Base-by-base conservation (phyloP, 139 green algal species). In the Chlamydomonas asymmetrica region DNA sequence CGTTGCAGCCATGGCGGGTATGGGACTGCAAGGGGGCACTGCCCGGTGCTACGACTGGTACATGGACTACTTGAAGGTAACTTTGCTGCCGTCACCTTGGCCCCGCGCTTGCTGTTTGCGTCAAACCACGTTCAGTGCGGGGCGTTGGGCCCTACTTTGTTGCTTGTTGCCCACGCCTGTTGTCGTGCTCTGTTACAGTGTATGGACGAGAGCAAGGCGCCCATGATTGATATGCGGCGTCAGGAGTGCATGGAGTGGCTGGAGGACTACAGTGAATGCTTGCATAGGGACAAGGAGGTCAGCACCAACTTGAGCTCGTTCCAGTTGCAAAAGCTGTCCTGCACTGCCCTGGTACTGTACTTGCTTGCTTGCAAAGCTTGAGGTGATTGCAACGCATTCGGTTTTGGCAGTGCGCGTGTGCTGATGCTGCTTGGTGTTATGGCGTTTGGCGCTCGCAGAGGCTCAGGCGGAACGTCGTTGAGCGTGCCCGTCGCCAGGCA, bases 201-300 rank as follows among this genome's bases (percentile, higher is more conserved):
- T 63, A 66, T 87, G 76, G 81, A 87, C 25, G 81, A 87, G 63
- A 77, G 73, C 57, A 87, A 82, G 69, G 76, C 62, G 22, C 76
- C 76, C 48, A 87, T 80, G 45, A 73, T 79, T 34, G 54, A 68
- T 5, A 20, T 80, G 9, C 54, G 76, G 2, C 79, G 79, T n/a
- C n/a, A 79, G 48, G 68, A 87, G 48, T 87, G 81, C 76, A 69
- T 65, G n/a, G 81, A 80, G 31, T 87, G 67, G 67, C 73, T 83
- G 68, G 73, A 83, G 63, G 81, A 87, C 37, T 87, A 87, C 76
- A 80, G 77, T 45, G 81, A 87, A 27, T 87, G 81, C 68, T 63
- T 87, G 45, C 81, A 87, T 50, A 67, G 73, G 40, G 66, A 80
- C 22, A 87, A 87, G 54, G 66, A 71, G 76, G 81, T 86, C 22